Base-by-base conservation (phyloP, 139 green algal genomes). In the Klebsormidium nitens region DNA sequence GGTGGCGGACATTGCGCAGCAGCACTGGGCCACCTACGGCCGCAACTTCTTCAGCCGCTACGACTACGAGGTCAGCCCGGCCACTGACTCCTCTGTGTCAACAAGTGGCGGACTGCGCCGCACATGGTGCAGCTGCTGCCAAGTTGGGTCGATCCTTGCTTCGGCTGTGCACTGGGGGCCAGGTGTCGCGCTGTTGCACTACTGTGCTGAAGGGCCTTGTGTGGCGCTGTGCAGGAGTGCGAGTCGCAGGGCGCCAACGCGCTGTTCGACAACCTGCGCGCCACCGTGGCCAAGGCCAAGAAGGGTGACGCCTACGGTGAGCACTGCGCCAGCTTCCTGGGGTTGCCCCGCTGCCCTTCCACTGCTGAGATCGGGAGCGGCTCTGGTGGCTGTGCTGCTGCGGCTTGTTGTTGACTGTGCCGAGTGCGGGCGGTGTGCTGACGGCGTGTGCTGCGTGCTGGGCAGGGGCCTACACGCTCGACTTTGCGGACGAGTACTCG, bases 11-110 rank as follows among this genome's bases (percentile, higher is more conserved):
- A 82, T 99, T 36, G 88, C 93, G n/a, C 80, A 85, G 46, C 85
- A 95, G 74, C 95, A 98, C 84, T 99, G 94, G 94, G 78, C 74
- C 26, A 91, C 87, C 57, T 99, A 89, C 75, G 94, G 94, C 32
- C 84, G 94, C 56, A 98, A 99, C 88, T 95, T 96, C 82, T 96
- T 96, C 83, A 78, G 59, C 42, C 80, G 93, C 37, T 97, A 98
- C 70, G 92, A 97, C 84, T 97, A 97, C 57, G 92, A 80, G 74
- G 48, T 72, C 17, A 68, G 61, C 61, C 36, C 17, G 17, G 14
- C n/a, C 52, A 28, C 36, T 26, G 17, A 78, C 66, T 75, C 32
- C 44, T 75, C n/a, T n/a, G n/a, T n/a, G n/a, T n/a, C n/a, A n/a
- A n/a, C n/a, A n/a, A n/a, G n/a, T n/a, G n/a, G n/a, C n/a, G n/a